These are phyloP conservation scores for Luffa aegyptiaca DNA, from an alignment of 306 rosid genomes.

Conservation along the genomic window DNA sequence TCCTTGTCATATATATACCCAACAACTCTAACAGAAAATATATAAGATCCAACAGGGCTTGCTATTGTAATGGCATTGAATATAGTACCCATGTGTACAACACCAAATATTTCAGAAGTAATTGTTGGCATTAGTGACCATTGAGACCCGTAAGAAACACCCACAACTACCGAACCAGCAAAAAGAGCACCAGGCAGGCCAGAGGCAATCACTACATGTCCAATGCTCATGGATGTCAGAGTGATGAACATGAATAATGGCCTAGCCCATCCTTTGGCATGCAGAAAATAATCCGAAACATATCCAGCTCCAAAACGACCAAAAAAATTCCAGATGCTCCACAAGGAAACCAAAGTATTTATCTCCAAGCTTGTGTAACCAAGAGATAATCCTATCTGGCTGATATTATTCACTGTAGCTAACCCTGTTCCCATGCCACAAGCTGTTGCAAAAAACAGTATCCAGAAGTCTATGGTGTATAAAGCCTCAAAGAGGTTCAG, in stretches of 20 bases:
- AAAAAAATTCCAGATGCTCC: conserved; percentile 93
- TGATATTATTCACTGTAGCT: conserved; percentile 73
- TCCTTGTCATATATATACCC: conserved; percentile 71
- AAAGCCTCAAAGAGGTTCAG: conserved; percentile 49
- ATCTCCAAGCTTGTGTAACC: conserved; percentile 51
- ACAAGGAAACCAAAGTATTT: conserved; percentile 54
- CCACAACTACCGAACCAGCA: conserved; percentile 66
- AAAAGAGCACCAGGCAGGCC: conserved; percentile 63
- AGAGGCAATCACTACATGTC: conserved; percentile 58
- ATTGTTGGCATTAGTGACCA: conserved; percentile 94
- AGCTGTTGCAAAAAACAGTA: conserved; percentile 57
- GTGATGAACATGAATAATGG: conserved; percentile 51
- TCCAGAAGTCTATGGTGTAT: conserved; percentile 60
- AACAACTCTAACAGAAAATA: conserved; percentile 64
- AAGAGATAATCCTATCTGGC: conserved; percentile 76
- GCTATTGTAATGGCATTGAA: conserved; percentile 71
- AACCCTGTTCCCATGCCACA: conserved; percentile 86
- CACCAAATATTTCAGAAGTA: conserved; percentile 73
- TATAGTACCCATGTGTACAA: conserved; percentile 74
- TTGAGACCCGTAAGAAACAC: conserved; percentile 74
- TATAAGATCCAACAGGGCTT: conserved; percentile 72
- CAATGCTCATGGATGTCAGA: conserved; percentile 43
- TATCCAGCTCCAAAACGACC: conserved; percentile 89
- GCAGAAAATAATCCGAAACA: conserved; percentile 63
- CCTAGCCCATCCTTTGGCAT: conserved; percentile 58